Base-by-base conservation (phyloP, 345 rosid genomes). In the Aurinia saxatilis region DNA sequence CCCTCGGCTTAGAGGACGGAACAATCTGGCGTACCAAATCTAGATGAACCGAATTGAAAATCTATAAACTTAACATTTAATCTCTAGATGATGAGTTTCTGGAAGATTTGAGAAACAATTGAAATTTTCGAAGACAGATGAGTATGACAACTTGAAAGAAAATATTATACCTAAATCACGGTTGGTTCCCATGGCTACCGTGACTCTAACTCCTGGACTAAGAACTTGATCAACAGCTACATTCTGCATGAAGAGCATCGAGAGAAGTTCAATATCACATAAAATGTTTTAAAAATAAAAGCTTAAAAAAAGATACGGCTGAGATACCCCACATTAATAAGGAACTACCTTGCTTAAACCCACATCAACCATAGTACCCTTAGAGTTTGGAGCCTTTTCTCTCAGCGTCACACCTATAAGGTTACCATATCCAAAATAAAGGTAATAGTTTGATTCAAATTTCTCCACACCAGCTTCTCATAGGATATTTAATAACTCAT, bases 161-260 rank as follows among this genome's bases (percentile, higher is more conserved):
- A 5, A 5, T 17, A 50, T 81, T 60, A 72, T 31, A 72, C 87
- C 91, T 73, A 83, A 72, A 72, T 81, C 78, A 57, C 75, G 81
- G 68, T 79, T 45, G 18, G 72, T 57, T 67, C 99, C 97, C 99
- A 93, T 87, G 35, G 86, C 90, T 50, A 90, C 91, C 0, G 99
- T 93, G 33, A 90, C 90, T 81, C 99, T 82, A 54, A 73, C 65
- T 46, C 95, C 92, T 10, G 97, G 86, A 64, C 77, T 86, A 73
- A 83, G 81, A 36, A 61, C 77, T 86, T 82, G 82, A 77, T 83
- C 80, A 67, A 89, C 65, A 9, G 65, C 63, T 66, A 92, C 78
- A 76, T 75, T 80, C 98, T 93, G 85, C 81, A 77, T 56, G 46
- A 67, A 30, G 7, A 35, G 52, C 18, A 79, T n/a, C 18, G 11